Percentiles rank a stretch among this genome's conserved stretches.
phyloP scores from a whole-genome alignment of 257 asterid genomes.

The Craterostigma plantagineum region DNA sequence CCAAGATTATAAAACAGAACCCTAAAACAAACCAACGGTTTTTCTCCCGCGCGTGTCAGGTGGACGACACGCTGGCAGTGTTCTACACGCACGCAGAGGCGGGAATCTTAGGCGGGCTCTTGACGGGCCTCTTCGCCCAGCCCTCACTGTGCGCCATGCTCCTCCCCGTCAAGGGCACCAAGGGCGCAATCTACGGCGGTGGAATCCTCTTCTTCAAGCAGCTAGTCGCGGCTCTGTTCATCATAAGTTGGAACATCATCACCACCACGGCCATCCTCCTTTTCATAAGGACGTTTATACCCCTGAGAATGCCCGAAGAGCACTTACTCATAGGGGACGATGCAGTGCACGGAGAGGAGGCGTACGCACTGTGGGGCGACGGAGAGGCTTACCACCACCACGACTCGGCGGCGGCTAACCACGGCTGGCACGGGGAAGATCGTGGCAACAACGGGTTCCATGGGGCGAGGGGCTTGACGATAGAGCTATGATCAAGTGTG shows the following conservation, averaged over 20 bases:
- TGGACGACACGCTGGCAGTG: conserved; percentile 77
- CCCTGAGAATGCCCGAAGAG: conserved; percentile 72
- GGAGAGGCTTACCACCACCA: conserved; percentile 48
- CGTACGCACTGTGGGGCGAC: conserved; percentile 91
- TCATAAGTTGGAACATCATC: conserved; percentile 54
- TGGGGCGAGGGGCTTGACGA: conserved; percentile 62
- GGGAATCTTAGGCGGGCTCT: conserved; percentile 61
- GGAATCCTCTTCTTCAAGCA: conserved; percentile 49
- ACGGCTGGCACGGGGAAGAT: conserved; percentile 20
- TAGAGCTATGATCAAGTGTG: conserved; percentile 32
- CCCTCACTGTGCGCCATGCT: conserved; percentile 52
- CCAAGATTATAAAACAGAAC: no score
- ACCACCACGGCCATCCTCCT: conserved; percentile 50
- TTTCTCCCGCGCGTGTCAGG: conserved; percentile 19
- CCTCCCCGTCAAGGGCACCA: conserved; percentile 48
- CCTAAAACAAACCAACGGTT: neutral
- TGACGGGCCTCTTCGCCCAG: conserved; percentile 67
- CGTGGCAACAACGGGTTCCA: conserved; percentile 12
- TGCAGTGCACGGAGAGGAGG: conserved; percentile 89
- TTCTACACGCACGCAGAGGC: conserved; percentile 87
- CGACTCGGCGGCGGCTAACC: conserved; percentile 33
- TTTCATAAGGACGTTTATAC: conserved; percentile 32
- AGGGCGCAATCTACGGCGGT: conserved; percentile 66
- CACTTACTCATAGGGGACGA: conserved; percentile 82
- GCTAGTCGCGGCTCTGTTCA: conserved; percentile 54